Base-by-base conservation (phyloP, 305 asterid species). In the Solanum hybrid region DNA sequence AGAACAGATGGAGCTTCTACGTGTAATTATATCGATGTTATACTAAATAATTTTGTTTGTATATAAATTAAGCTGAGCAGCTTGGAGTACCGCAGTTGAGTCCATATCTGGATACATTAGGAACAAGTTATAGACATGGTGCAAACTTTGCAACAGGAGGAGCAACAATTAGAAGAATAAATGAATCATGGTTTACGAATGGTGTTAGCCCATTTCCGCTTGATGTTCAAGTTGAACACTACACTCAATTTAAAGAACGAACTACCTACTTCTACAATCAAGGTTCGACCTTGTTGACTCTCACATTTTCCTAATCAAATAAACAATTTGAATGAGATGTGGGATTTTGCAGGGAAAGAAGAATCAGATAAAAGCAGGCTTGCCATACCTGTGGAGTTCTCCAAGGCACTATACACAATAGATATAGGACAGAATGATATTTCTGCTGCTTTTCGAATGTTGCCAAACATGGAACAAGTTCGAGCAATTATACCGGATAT, bases 391-490 rank as follows among this genome's bases (percentile, higher is more conserved):
- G 76, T 85, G 87, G 95, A 93, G 24, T 92, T 95, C 85, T 89
- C 95, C 4, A 93, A 91, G 87, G 94, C 99, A 32, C 93, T 97
- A 11, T 94, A 91, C 90, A 88, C 92, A 11, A n/a, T 96, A 26
- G 98, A 96, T 86, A 95, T 97, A 9, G 98, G 98, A n/a, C 98
- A 96, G 86, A 97, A 95, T 79, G 99, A 97, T 71, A 32, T 96
- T 13, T 92, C 95, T 79, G 93, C 91, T 4, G 93, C 91, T 16
- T 87, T 93, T 66, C 86, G 92, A 73, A 92, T 88, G 80, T 40
- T 91, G 86, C 51, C 56, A 35, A 92, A 88, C 64, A 80, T 42
- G 32, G 91, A 93, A 84, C 89, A 90, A 75, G 94, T 96, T 87
- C 79, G 80, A 69, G 91, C 93, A 26, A 91, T 92, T 2, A 75